Evolutionary conservation across 2,329 filamentous ascomycete species (phyloP).

Genomic region (Madurella mycetomatis): DNA sequence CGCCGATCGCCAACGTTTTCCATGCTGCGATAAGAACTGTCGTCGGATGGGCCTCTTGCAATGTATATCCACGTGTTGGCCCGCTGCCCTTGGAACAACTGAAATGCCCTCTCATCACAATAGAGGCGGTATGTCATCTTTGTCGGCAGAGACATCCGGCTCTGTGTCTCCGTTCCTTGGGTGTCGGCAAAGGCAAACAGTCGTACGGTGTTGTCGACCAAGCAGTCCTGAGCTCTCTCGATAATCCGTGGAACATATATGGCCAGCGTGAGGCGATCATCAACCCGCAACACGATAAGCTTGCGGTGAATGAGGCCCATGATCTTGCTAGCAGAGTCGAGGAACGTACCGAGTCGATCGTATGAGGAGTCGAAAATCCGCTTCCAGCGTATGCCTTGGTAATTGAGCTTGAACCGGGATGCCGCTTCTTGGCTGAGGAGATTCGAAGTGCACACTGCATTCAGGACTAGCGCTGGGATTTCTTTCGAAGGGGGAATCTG

Average conservation of each 20-base stretch:
- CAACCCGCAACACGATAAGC: slow-evolving; percentile 34
- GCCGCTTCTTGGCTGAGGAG: slow-evolving; percentile 32
- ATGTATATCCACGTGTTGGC: slow-evolving; percentile 38
- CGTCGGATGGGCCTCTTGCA: slow-evolving; percentile 28
- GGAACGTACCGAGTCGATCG: slow-evolving; percentile 35
- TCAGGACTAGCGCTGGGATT: slow-evolving; percentile 31
- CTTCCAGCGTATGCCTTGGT: slow-evolving; percentile 36
- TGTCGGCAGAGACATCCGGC: slow-evolving; percentile 33
- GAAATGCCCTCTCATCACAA: slow-evolving; percentile 34
- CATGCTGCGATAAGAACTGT: slow-evolving; percentile 29
- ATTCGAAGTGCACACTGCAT: slow-evolving; percentile 35
- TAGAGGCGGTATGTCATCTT: slow-evolving; percentile 36
- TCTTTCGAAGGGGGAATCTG: slow-evolving; percentile 29
- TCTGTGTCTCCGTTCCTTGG: slow-evolving; percentile 31
- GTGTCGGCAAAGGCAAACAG: slow-evolving; percentile 38
- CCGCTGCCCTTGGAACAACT: slow-evolving; percentile 35
- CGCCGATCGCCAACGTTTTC: slow-evolving; percentile 30
- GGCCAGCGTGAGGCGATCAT: slow-evolving; percentile 36
- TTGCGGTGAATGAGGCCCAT: slow-evolving; percentile 38
- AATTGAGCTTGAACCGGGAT: slow-evolving; percentile 30
- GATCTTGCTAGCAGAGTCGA: slow-evolving; percentile 28
- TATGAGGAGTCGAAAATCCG: slow-evolving; percentile 31
- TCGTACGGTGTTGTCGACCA: slow-evolving; percentile 33
- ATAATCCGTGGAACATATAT: slow-evolving; percentile 38
- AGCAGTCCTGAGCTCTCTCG: slow-evolving; percentile 29